Conservation (phyloP, 106 monocot genomes). For the Acorus gramineus region DNA sequence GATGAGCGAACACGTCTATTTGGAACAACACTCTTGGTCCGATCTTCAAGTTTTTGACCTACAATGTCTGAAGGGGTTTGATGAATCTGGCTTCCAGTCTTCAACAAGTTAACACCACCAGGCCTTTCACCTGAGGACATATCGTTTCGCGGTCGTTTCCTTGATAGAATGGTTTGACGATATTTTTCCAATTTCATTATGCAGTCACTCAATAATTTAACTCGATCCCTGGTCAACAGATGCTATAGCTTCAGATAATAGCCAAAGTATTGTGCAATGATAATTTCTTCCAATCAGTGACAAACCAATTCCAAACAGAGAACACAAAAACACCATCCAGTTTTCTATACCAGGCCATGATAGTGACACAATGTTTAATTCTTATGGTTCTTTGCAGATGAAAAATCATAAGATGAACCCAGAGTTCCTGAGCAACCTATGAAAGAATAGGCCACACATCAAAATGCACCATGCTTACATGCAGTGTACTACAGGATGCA, state of each 20-base stretch:
- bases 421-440: too few species aligned
- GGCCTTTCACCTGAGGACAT: slow-evolving; percentile 28
- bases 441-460: too few species aligned
- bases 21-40: slow-evolving; percentile 29
- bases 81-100: slow-evolving; percentile 21
- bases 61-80: slow-evolving; percentile 24
- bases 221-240: slow-evolving; percentile 32
- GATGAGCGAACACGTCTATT: slow-evolving; percentile 44
- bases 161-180: slow-evolving; percentile 9
- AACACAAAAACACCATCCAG: not conserved
- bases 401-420: too few species aligned
- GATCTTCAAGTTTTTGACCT: slow-evolving; percentile 38
- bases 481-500: too few species aligned
- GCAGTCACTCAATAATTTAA: slow-evolving; percentile 35
- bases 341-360: slow-evolving; percentile 37
- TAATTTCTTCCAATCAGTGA: too few species aligned
- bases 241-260: not conserved
- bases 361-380: not conserved
- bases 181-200: slow-evolving; percentile 32
- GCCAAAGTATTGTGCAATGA: not conserved
- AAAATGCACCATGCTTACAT: too few species aligned
- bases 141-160: slow-evolving; percentile 42
- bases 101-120: slow-evolving; percentile 15
- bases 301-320: too few species aligned
- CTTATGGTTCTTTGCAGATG: too few species aligned